phyloP scores from a whole-genome alignment of 306 rosid genomes.

The Myrica gale region DNA sequence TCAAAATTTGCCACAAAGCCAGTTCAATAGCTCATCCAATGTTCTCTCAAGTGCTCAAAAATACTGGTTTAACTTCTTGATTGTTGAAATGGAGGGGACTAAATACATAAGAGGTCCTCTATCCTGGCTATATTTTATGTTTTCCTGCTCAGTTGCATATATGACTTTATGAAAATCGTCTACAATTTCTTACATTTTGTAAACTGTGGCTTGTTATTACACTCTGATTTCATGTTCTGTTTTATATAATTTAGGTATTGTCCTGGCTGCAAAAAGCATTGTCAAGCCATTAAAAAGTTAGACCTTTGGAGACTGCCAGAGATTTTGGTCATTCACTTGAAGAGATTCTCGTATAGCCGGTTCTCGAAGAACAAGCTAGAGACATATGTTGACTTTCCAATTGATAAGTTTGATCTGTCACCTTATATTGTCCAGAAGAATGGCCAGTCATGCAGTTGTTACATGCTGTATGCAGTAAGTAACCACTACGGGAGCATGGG shows the following conservation, averaged over 20 bases:
- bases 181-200: slow-evolving; percentile 18
- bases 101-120: slow-evolving; percentile 19
- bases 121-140: slow-evolving; percentile 16
- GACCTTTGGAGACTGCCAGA: slow-evolving; percentile 99
- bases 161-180: background rate
- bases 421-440: slow-evolving; percentile 55
- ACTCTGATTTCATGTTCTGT: slow-evolving; percentile 21
- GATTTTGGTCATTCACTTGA: slow-evolving; percentile 94
- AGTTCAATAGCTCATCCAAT: slow-evolving; percentile 12
- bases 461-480: slow-evolving; percentile 90
- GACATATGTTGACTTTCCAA: slow-evolving; percentile 89
- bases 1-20: slow-evolving; percentile 12
- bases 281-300: slow-evolving; percentile 94
- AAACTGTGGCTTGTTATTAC: background rate
- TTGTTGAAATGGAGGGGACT: slow-evolving; percentile 5
- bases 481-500: slow-evolving; percentile 99
- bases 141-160: slow-evolving; percentile 16
- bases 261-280: slow-evolving; percentile 81
- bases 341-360: slow-evolving; percentile 94
- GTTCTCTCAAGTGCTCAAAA: slow-evolving; percentile 14
- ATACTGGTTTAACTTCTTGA: slow-evolving; percentile 13
- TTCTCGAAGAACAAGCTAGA: slow-evolving; percentile 90
- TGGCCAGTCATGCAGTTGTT: slow-evolving; percentile 54
- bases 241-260: slow-evolving; percentile 63
- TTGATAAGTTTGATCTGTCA: slow-evolving; percentile 86